Conservation (phyloP, 352 stramenopile genomes). For the Pilasporangium apinafurcum region DNA sequence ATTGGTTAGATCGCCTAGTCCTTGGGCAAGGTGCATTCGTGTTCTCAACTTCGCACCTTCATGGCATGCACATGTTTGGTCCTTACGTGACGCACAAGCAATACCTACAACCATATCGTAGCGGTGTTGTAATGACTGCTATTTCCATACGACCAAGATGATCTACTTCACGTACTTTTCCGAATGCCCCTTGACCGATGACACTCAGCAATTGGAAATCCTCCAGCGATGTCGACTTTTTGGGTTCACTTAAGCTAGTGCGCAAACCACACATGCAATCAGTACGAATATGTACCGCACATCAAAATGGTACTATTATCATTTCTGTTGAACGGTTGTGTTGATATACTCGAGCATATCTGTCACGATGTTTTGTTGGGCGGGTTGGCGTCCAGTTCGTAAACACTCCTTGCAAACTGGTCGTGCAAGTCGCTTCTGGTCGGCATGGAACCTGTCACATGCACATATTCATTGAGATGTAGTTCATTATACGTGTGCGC, state of each 20-base stretch:
- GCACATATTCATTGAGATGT: neutral
- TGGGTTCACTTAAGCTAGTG: constrained; percentile 3
- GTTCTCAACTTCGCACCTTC: constrained; percentile 67
- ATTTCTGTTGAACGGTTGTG: neutral
- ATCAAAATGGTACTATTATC: neutral
- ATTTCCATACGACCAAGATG: neutral
- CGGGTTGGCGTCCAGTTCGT: constrained; percentile 18
- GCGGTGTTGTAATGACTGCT: neutral
- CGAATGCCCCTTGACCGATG: constrained; percentile 87
- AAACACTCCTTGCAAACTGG: constrained; percentile 79
- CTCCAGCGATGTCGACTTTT: constrained; percentile 66
- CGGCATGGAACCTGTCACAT: constrained; percentile 42
- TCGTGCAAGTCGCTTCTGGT: constrained; percentile 33
- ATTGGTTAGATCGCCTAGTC: too few relatives aligned
- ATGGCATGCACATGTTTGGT: constrained; percentile 68
- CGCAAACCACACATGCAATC: neutral
- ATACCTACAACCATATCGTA: constrained; percentile 25
- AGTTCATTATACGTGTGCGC: neutral
- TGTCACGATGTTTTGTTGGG: constrained; percentile 3
- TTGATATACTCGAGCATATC: neutral
- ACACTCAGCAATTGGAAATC: constrained; percentile 98
- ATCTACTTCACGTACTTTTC: constrained; percentile 21
- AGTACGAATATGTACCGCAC: too few relatives aligned
- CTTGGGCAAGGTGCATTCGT: too few relatives aligned
- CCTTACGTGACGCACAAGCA: constrained; percentile 61